These are phyloP conservation scores for Metschnikowia anglica DNA, from an alignment of 805 yeast genomes.

Conservation along the genomic window DNA sequence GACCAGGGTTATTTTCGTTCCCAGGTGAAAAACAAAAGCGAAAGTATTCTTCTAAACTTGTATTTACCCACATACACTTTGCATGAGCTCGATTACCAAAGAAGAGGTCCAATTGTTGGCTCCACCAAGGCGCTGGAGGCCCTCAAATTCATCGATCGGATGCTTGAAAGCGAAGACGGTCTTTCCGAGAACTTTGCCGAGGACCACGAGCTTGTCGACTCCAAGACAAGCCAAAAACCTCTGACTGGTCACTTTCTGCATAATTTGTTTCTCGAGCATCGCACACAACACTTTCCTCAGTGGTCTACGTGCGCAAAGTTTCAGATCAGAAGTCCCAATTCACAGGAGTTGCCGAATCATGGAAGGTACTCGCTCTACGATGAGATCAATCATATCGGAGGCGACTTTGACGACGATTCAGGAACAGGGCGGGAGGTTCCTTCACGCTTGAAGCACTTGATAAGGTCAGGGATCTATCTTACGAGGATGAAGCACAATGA, in stretches of 20 bases:
- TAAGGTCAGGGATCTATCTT: conserved; percentile 60
- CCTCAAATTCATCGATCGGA: conserved; percentile 55
- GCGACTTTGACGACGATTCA: not conserved
- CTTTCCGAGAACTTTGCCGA: not conserved
- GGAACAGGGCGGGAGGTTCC: conserved; percentile 48
- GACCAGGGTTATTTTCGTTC: conserved; percentile 34
- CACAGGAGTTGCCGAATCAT: conserved; percentile 50
- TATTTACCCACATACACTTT: conserved; percentile 51
- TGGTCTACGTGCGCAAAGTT: conserved; percentile 51
- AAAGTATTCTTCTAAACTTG: conserved; percentile 32
- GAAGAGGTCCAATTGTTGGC: conserved; percentile 50
- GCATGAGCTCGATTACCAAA: conserved; percentile 25
- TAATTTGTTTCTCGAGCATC: conserved; percentile 37
- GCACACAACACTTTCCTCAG: conserved; percentile 46
- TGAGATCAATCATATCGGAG: conserved; percentile 13
- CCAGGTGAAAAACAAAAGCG: conserved; percentile 22
- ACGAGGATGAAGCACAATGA: conserved; percentile 38
- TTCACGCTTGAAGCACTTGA: conserved; percentile 48
- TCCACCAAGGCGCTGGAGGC: conserved; percentile 69
- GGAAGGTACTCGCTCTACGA: conserved; percentile 13
- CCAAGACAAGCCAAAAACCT: not conserved
- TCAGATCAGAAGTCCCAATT: conserved; percentile 36
- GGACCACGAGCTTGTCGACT: not conserved
- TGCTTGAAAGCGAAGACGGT: conserved; percentile 27
- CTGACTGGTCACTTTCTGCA: conserved; percentile 14